Base-by-base conservation (phyloP, 2,329 filamentous ascomycete species). In the Akanthomyces muscarius region DNA sequence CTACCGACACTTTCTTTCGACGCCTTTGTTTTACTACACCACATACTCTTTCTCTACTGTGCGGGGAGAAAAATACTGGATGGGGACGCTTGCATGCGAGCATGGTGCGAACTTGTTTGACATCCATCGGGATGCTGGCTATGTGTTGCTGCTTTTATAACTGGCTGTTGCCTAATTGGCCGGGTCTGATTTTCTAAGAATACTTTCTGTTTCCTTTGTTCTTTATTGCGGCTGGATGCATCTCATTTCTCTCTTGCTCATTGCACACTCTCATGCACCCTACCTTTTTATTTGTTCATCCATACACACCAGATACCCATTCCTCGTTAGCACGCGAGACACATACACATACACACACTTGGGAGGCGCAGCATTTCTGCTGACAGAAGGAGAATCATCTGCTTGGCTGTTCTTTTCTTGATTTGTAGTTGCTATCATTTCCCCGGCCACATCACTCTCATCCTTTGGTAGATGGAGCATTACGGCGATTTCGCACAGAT, bases 261-360 rank as follows among this genome's bases (percentile, higher is more conserved):
- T 52, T 41, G 16, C 58, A 45, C 38, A 52, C 28, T 11, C 41
- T 45, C 21, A n/a, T 47, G 25, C 38, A 44, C 28, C 14, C 21
- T 18, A 36, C n/a, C 21, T 18, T 28, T 14, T 38, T 61, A 11
- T 52, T 53, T 44, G 45, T 45, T 53, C 30, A 2, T 61, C 45
- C n/a, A 33, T 45, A 45, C 44, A 53, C 38, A 53, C 58, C 48
- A 52, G 58, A 61, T 61, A 61, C 58, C 58, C 58, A 4, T 38
- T 50, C 48, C 52, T 52, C 33, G 33, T 36, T 53, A 36, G 48
- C 48, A 61, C 25, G 56, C 18, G 30, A 41, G 41, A 59, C 45
- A 42, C 23, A 50, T 28, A 41, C 55, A 61, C 23, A 45, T 36
- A 21, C 7, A 52, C 38, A n/a, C 6, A 33, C n/a, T 33, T 51